phyloP scores from a whole-genome alignment of 2,329 filamentous ascomycete species.

The Pyricularia pennisetigena region DNA sequence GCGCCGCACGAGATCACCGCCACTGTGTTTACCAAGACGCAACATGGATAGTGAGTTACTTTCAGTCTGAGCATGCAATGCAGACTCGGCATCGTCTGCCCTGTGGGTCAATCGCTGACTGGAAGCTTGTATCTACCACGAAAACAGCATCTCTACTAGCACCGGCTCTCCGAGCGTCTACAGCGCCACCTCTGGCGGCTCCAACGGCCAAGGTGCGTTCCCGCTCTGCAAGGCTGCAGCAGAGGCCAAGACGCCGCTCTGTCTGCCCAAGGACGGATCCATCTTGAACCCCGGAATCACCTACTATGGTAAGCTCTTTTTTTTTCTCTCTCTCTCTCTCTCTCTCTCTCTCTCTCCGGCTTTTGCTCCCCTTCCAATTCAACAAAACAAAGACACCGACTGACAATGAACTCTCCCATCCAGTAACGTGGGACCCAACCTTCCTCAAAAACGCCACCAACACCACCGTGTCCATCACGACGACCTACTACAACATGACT shows the following conservation, averaged over 20 bases:
- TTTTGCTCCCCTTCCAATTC: too few relatives aligned
- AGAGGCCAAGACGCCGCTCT: conserved; percentile 39
- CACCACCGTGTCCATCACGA: conserved; percentile 22
- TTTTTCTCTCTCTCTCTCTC: not conserved
- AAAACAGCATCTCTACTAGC: not conserved
- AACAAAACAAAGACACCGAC: too few relatives aligned
- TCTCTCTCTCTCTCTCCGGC: too few relatives aligned
- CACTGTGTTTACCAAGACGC: conserved; percentile 23
- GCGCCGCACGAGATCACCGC: conserved; percentile 30
- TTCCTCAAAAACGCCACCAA: conserved; percentile 35
- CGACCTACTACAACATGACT: conserved; percentile 30
- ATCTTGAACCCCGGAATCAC: conserved; percentile 32
- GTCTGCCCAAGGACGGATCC: conserved; percentile 32
- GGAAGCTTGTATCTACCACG: not conserved
- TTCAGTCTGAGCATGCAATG: conserved; percentile 5
- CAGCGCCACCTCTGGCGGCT: conserved; percentile 21
- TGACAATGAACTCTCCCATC: not conserved
- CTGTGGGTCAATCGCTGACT: not conserved
- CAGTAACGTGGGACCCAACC: conserved; percentile 48
- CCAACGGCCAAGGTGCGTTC: conserved; percentile 35
- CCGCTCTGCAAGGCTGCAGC: conserved; percentile 37
- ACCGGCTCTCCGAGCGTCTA: conserved; percentile 29
- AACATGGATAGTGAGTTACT: conserved; percentile 19
- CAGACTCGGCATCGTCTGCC: not conserved
- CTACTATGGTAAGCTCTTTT: conserved; percentile 36